Conservation (phyloP, 148 eudicot genomes). For the Nyssa sinensis region DNA sequence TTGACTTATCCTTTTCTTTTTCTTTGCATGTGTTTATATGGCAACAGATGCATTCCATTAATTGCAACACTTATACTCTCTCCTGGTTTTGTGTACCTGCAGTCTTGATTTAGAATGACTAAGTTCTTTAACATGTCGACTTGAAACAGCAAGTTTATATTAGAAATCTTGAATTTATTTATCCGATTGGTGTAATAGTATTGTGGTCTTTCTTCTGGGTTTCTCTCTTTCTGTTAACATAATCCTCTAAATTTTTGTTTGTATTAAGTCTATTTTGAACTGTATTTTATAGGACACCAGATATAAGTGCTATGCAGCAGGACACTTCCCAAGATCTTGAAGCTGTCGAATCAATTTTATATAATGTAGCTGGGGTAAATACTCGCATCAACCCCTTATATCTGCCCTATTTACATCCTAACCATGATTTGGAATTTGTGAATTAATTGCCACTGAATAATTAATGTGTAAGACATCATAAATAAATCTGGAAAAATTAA, state of each 20-base stretch:
- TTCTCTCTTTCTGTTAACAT: background rate
- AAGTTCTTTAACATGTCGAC: background rate
- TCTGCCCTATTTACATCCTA: background rate
- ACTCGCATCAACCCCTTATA: background rate
- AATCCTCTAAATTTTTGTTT: background rate
- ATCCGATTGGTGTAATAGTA: background rate
- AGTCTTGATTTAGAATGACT: background rate
- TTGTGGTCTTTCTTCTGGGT: too few species aligned
- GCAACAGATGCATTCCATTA: background rate
- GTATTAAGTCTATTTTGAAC: background rate
- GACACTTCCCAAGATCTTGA: slow-evolving; percentile 53
- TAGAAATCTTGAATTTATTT: background rate
- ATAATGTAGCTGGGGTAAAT: slow-evolving; percentile 55
- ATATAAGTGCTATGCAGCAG: slow-evolving; percentile 70
- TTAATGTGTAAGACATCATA: too few species aligned
- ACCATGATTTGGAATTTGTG: background rate
- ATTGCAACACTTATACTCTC: background rate
- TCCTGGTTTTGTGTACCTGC: background rate
- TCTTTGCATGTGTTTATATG: background rate
- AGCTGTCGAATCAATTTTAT: slow-evolving; percentile 49
- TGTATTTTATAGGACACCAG: slow-evolving; percentile 49
- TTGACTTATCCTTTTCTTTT: background rate
- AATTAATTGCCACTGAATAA: background rate
- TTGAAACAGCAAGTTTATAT: background rate
- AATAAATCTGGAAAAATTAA: background rate